Base-by-base conservation (phyloP, 306 rosid species). In the Ceratonia siliqua region DNA sequence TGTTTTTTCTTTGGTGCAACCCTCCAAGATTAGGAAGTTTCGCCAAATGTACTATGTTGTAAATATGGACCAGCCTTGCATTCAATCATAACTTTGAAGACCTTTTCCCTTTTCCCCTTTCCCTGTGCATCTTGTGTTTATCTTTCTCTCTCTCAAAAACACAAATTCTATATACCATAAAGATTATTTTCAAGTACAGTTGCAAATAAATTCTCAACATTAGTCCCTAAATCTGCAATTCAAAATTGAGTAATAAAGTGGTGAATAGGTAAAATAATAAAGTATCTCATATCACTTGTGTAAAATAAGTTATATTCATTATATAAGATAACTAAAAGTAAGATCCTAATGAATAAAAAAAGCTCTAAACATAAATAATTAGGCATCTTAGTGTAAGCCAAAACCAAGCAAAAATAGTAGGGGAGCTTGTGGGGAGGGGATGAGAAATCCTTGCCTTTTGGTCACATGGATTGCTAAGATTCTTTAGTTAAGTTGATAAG, bases 381-480 rank as follows among this genome's bases (percentile, higher is more conserved):
- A 6, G 17, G 11, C 24, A 24, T 12, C 49, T 18, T 17, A 53
- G 8, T 22, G 5, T 22, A 54, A 25, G 66, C 66, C 57, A 41
- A 41, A 65, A 38, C 35, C 21, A 25, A 27, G 63, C 21, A 4
- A 12, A 8, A 63, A 24, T 12, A 65, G 38, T 38, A 41, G 20
- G 36, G 25, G 62, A 13, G 6, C 18, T 13, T 42, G 0, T 22
- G 5, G 5, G 53, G 1, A 55, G 13, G 4, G 17, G 6, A 48
- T 59, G 63, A 61, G 17, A 68, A 17, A 21, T 80, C 2, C 62
- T 68, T 49, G 56, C n/a, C 58, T 58, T 17, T 24, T 0, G 15
- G 5, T 45, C 78, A 81, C 78, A 30, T 81, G 84, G 81, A 68
- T 75, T 53, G 28, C 68, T 32, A 62, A 43, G 49, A 62, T 73